phyloP scores from a whole-genome alignment of 345 rosid genomes.

The Boechera stricta region DNA sequence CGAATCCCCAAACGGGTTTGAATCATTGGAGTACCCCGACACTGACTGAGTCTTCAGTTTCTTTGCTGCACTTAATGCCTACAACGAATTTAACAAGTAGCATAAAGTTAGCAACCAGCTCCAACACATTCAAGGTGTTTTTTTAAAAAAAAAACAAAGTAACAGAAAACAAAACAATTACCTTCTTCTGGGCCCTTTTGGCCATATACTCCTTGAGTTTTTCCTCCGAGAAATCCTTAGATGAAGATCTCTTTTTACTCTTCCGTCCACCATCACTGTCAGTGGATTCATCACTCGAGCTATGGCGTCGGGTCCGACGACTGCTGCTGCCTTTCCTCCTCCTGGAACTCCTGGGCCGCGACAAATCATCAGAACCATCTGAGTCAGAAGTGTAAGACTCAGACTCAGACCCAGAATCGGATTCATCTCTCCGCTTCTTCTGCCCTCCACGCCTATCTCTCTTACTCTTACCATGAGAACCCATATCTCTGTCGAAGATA shows the following conservation, averaged over 20 bases:
- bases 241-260: conserved; percentile 56
- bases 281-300: conserved; percentile 40
- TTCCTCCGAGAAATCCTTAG: conserved; percentile 58
- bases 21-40: conserved; percentile 91
- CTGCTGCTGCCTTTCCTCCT: conserved; percentile 45
- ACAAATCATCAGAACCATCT: conserved; percentile 35
- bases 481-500: conserved; percentile 30
- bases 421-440: conserved; percentile 43
- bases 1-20: conserved; percentile 95
- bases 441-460: conserved; percentile 26
- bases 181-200: conserved; percentile 87
- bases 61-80: conserved; percentile 83
- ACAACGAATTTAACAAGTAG: conserved; percentile 24
- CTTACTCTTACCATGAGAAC: conserved; percentile 35
- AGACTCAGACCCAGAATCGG: conserved; percentile 44
- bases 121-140: conserved; percentile 4
- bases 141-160: background rate
- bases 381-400: conserved; percentile 46
- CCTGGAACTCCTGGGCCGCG: conserved; percentile 51
- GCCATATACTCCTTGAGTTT: conserved; percentile 73
- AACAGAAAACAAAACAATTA: conserved; percentile 24
- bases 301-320: conserved; percentile 37
- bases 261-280: conserved; percentile 51
- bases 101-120: conserved; percentile 17
- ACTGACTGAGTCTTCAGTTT: conserved; percentile 75